Base-by-base conservation (phyloP, 2,329 filamentous ascomycete genomes). In the Penicillium griseofulvum region DNA sequence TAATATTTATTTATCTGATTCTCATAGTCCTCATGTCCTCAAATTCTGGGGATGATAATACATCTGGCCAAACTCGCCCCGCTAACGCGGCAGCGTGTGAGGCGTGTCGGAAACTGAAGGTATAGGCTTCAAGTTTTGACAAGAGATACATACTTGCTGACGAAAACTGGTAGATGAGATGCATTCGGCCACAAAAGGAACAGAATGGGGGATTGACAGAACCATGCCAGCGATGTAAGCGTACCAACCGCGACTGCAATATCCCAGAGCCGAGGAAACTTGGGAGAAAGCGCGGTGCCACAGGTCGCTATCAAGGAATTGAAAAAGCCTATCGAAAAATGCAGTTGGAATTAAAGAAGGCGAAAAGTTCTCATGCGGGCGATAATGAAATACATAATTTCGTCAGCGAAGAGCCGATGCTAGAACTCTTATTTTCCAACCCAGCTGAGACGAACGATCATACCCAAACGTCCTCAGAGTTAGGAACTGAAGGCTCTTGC, bases 301-400 rank as follows among this genome's bases (percentile, higher is more conserved):
- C 61, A 19, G 68, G 68, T 17, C 62, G 66, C 2, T 71, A 70
- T 57, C 57, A 53, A 16, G 67, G 67, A 8, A 47, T 71, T 17
- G 65, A 71, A 39, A 71, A 71, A 51, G 66, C 64, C 1, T 64
- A 61, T 33, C 61, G 66, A 5, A 66, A 66, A 24, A 57, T 69
- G 26, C 61, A 69, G 45, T 51, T 56, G 1, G 66, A 70, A 39
- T 44, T 65, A 26, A 57, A 58, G 5, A 69, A 64, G 33, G 58
- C 54, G 2, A 52, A 52, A 33, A 17, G 54, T 33, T 16, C 31
- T 38, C 31, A 29, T 37, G 22, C 14, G 4, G 29, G 44, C 17
- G 52, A 54, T 14, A 41, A 54, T n/a, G 52, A 57, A 4, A 47
- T 52, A 10, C 24, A 37, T 5, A 39, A 39, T 19, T 4, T 49